Evolutionary conservation across 331 rosid genomes (phyloP).

Genomic region (Ulmus americana): DNA sequence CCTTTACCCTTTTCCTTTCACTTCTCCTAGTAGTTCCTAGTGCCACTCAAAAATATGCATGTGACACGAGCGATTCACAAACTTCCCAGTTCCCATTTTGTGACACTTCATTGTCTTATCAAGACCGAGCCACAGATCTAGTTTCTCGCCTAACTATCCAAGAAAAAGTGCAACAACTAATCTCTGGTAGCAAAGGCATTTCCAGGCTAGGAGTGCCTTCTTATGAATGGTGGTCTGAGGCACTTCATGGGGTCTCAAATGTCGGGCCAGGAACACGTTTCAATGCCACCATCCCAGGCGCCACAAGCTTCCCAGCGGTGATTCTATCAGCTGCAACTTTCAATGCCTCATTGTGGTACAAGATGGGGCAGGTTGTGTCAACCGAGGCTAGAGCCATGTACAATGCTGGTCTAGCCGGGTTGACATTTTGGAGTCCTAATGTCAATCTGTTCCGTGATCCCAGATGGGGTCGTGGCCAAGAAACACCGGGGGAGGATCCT

Average conservation of each 20-base stretch:
- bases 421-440: slow-evolving; percentile 82
- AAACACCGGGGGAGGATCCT: slow-evolving; percentile 81
- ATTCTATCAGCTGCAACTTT: slow-evolving; percentile 64
- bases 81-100: slow-evolving; percentile 49
- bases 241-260: slow-evolving; percentile 68
- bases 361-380: slow-evolving; percentile 69
- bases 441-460: slow-evolving; percentile 75
- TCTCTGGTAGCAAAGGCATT: slow-evolving; percentile 33
- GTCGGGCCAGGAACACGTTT: slow-evolving; percentile 62
- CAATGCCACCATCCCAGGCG: slow-evolving; percentile 49
- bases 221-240: slow-evolving; percentile 82
- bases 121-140: slow-evolving; percentile 45
- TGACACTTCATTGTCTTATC: slow-evolving; percentile 40
- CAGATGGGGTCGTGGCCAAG: slow-evolving; percentile 76
- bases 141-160: slow-evolving; percentile 53
- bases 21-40: slow-evolving; percentile 22
- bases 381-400: slow-evolving; percentile 81
- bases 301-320: slow-evolving; percentile 63
- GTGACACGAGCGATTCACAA: slow-evolving; percentile 31
- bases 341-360: slow-evolving; percentile 48
- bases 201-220: slow-evolving; percentile 59
- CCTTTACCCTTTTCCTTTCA: slow-evolving; percentile 20
- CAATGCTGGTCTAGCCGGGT: slow-evolving; percentile 64
- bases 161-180: slow-evolving; percentile 54
- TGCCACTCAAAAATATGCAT: slow-evolving; percentile 54